Conservation (phyloP, 2,329 filamentous ascomycete genomes). For the Fusarium brevicatenulatum region DNA sequence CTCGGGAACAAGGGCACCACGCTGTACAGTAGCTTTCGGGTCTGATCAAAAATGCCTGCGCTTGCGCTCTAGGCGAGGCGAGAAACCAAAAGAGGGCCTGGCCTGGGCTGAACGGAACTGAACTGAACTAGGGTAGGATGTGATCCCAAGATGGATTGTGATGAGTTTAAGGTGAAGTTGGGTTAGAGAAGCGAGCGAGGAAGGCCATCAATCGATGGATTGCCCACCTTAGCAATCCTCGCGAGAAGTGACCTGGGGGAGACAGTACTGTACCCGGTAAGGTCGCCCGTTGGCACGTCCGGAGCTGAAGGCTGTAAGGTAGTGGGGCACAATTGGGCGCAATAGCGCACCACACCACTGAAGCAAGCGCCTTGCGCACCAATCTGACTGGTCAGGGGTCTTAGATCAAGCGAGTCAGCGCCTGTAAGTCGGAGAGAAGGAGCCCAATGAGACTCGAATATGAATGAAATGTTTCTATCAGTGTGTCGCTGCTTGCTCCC, state of each 20-base stretch:
- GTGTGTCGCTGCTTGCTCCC: conserved; percentile 15
- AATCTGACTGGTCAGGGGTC: conserved; percentile 47
- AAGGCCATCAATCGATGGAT: conserved; percentile 5
- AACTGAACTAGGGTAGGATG: conserved; percentile 36
- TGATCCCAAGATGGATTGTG: conserved; percentile 30
- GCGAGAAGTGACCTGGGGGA: conserved; percentile 24
- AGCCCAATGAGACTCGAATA: conserved; percentile 29
- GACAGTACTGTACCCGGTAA: conserved; percentile 26
- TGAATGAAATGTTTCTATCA: conserved; percentile 6
- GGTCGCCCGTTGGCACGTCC: conserved; percentile 33
- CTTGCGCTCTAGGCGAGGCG: conserved; percentile 40
- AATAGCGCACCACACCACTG: conserved; percentile 47
- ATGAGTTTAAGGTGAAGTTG: conserved; percentile 26
- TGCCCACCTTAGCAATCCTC: conserved; percentile 16
- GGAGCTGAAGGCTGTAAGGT: conserved; percentile 19
- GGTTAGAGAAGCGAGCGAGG: conserved; percentile 34
- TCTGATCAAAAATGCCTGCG: conserved; percentile 19
- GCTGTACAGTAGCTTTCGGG: conserved; percentile 9
- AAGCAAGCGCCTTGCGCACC: conserved; percentile 51
- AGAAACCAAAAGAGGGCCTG: conserved; percentile 35
- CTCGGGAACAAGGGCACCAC: conserved; percentile 33
- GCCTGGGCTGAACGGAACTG: conserved; percentile 26
- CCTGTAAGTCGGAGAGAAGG: conserved; percentile 37
- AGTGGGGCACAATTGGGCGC: conserved; percentile 31
- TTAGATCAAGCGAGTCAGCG: conserved; percentile 47